Percentiles rank a stretch among this genome's conserved stretches.
These are phyloP conservation scores for Fomitiporia mediterranea DNA, from an alignment of 1,284 basidiomycete genomes.

Conservation along the genomic window DNA sequence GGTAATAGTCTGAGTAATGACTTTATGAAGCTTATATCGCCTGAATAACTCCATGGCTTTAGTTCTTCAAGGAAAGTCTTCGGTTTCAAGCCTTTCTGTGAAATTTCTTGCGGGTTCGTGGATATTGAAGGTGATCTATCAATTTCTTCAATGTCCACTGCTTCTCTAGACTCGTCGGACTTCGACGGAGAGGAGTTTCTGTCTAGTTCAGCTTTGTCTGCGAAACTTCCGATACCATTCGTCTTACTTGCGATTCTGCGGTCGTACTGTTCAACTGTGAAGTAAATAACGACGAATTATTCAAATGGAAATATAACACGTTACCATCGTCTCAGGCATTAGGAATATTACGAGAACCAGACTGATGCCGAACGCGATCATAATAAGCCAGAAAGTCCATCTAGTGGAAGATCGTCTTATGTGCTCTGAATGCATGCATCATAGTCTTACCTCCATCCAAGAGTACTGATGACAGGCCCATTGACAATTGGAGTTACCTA, in stretches of 20 bases:
- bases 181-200: too few relatives aligned
- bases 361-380: conserved; percentile 14
- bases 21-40: too few relatives aligned
- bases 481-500: conserved; percentile 12
- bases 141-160: not conserved
- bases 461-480: conserved; percentile 5
- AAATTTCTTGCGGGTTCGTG: not conserved
- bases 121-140: not conserved
- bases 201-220: not conserved
- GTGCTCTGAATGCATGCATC: too few relatives aligned
- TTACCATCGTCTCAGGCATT: conserved; percentile 15
- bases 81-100: not conserved
- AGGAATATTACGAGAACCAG: conserved; percentile 11
- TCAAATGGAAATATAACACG: not conserved
- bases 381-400: conserved; percentile 18
- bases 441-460: conserved; percentile 8
- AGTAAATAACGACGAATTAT: not conserved
- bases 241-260: not conserved
- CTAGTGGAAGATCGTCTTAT: not conserved
- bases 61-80: too few relatives aligned
- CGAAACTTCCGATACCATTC: not conserved
- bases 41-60: too few relatives aligned
- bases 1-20: too few relatives aligned
- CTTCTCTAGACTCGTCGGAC: not conserved
- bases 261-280: not conserved